Percentiles rank a stretch among this genome's conserved stretches.
Evolutionary conservation across 192 early-diverging fungal species (phyloP).

Genomic region (Chytriomyces sp.): DNA sequence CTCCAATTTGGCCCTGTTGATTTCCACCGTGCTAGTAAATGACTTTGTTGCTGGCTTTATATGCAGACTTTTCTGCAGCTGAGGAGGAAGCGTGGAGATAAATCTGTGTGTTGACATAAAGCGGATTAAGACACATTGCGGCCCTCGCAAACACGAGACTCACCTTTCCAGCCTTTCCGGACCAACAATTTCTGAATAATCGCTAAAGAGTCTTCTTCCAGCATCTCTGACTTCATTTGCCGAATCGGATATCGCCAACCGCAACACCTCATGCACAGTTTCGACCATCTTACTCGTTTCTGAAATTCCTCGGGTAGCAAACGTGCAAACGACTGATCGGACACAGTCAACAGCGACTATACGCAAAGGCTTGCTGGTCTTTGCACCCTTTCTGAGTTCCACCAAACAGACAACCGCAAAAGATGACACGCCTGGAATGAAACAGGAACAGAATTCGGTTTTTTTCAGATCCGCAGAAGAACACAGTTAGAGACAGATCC

Average conservation of each 20-base stretch:
- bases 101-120: neutral
- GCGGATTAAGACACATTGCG: neutral
- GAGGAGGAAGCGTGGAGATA: constrained; percentile 8
- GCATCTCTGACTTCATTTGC: constrained; percentile 26
- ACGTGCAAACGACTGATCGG: neutral
- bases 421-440: neutral
- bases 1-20: neutral
- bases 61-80: constrained; percentile 13
- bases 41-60: constrained; percentile 11
- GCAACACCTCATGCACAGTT: constrained; percentile 15
- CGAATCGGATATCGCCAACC: constrained; percentile 11
- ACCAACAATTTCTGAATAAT: constrained; percentile 3
- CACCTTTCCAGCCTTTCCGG: neutral
- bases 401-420: constrained; percentile 7
- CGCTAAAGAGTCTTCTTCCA: constrained; percentile 8
- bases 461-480: neutral
- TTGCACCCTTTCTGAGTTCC: constrained; percentile 7
- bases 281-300: neutral
- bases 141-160: neutral
- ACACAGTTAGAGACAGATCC: neutral
- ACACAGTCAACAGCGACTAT: constrained; percentile 16
- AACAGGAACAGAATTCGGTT: neutral
- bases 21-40: constrained; percentile 1
- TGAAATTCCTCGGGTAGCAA: neutral
- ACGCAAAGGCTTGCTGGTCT: constrained; percentile 9